Conservation (phyloP, 2,329 filamentous ascomycete genomes). For the Beauveria bassiana region DNA sequence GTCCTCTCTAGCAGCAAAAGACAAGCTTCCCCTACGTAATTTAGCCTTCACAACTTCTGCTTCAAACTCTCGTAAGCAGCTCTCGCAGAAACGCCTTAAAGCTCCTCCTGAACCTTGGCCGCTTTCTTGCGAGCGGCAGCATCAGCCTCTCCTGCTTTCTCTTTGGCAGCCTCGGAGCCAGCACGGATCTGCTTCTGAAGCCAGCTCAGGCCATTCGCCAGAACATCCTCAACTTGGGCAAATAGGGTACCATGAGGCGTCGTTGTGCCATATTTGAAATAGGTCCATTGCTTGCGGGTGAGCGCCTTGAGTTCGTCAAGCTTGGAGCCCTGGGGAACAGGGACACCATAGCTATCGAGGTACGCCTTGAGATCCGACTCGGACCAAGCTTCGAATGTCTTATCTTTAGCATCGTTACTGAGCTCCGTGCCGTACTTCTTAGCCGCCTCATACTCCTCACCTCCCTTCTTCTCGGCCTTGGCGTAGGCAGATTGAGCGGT, state of each 20-base stretch:
- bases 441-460: constrained; percentile 54
- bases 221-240: constrained; percentile 50
- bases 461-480: constrained; percentile 51
- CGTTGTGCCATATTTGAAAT: constrained; percentile 68
- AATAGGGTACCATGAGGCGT: constrained; percentile 58
- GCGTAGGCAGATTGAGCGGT: constrained; percentile 55
- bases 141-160: constrained; percentile 34
- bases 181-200: constrained; percentile 39
- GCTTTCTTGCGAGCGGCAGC: constrained; percentile 21
- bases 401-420: constrained; percentile 57
- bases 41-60: background rate
- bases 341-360: constrained; percentile 69
- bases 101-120: constrained; percentile 37
- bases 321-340: constrained; percentile 58
- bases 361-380: constrained; percentile 69
- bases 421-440: constrained; percentile 63
- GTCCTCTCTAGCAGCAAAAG: background rate
- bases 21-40: background rate
- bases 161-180: constrained; percentile 40
- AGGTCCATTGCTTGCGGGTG: constrained; percentile 65
- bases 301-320: constrained; percentile 62
- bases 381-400: constrained; percentile 65
- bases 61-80: background rate
- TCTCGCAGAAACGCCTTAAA: constrained; percentile 25
- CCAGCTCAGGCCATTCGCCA: constrained; percentile 44